These are phyloP conservation scores for Periconia digitata DNA, from an alignment of 2,329 filamentous ascomycete species.

Conservation along the genomic window DNA sequence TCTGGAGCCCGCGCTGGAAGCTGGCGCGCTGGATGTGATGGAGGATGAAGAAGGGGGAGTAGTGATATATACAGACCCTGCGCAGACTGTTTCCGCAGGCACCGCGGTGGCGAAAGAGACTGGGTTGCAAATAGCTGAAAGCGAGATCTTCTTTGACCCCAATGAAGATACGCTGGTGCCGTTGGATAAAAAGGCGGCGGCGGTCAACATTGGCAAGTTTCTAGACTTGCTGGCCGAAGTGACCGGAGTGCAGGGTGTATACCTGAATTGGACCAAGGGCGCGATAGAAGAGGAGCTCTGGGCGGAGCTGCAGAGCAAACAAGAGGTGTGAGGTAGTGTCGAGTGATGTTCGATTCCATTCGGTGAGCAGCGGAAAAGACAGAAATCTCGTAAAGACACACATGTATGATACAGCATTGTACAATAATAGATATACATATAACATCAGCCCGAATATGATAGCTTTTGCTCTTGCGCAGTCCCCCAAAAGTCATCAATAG, in stretches of 20 bases:
- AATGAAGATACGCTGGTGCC: conserved; percentile 76
- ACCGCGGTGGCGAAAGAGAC: conserved; percentile 65
- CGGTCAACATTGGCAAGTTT: conserved; percentile 62
- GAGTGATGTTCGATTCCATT: conserved; percentile 5
- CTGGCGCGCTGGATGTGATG: conserved; percentile 75
- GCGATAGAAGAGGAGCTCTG: conserved; percentile 41
- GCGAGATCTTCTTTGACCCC: conserved; percentile 82
- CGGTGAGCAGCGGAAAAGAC: not conserved
- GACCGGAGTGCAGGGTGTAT: conserved; percentile 78
- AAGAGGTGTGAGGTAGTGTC: conserved; percentile 35
- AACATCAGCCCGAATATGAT: conserved; percentile 5
- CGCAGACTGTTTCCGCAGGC: conserved; percentile 64
- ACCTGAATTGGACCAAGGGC: conserved; percentile 63
- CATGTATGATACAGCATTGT: conserved; percentile 31
- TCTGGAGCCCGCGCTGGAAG: conserved; percentile 80
- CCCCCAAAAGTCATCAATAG: not conserved
- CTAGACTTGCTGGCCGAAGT: conserved; percentile 65
- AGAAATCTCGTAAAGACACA: conserved; percentile 10
- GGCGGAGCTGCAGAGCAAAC: conserved; percentile 42
- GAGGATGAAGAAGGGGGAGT: conserved; percentile 69
- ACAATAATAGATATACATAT: conserved; percentile 19
- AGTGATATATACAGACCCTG: conserved; percentile 70
- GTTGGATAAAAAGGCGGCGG: conserved; percentile 60
- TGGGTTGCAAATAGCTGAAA: conserved; percentile 67
- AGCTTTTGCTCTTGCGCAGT: not conserved